Percentiles rank a stretch among this genome's conserved stretches.
These are phyloP conservation scores for Escallonia herrerae DNA, from an alignment of 129 eudicot species.

Conservation along the genomic window DNA sequence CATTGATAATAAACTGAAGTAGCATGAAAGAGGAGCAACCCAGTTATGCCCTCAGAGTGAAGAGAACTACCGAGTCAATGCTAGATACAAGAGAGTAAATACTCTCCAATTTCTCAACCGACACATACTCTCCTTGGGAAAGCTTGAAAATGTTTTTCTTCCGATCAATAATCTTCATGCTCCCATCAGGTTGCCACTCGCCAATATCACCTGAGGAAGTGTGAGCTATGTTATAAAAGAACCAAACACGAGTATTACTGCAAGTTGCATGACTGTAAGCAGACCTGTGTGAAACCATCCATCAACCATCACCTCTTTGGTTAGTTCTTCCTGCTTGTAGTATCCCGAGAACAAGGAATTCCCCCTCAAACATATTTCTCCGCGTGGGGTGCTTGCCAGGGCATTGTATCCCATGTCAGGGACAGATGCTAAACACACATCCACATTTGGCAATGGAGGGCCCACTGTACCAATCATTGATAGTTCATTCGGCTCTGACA, in stretches of 20 bases:
- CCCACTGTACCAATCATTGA: slow-evolving; percentile 79
- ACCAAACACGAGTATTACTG: not conserved
- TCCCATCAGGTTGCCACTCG: slow-evolving; percentile 94
- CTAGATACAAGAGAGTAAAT: slow-evolving; percentile 53
- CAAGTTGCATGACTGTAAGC: not conserved
- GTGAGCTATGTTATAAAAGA: slow-evolving; percentile 5
- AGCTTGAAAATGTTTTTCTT: slow-evolving; percentile 98
- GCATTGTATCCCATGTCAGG: no score
- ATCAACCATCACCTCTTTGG: slow-evolving; percentile 62
- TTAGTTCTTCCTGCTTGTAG: slow-evolving; percentile 72
- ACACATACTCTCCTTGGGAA: slow-evolving; percentile 93
- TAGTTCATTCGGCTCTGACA: slow-evolving; percentile 56
- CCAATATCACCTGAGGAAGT: slow-evolving; percentile 74
- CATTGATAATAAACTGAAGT: not conserved
- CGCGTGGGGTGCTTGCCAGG: slow-evolving; percentile 51
- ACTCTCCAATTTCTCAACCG: slow-evolving; percentile 83
- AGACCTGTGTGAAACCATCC: slow-evolving; percentile 89
- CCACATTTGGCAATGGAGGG: slow-evolving; percentile 74
- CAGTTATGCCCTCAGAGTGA: not conserved
- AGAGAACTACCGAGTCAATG: slow-evolving; percentile 56
- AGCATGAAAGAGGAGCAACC: not conserved
- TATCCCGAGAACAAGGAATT: slow-evolving; percentile 63
- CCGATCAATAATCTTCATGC: slow-evolving; percentile 90
- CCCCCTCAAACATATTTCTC: slow-evolving; percentile 76
- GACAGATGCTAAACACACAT: slow-evolving; percentile 71